phyloP scores from a whole-genome alignment of 495 filamentous ascomycete species.

The Hypoxylon crocopeplum region DNA sequence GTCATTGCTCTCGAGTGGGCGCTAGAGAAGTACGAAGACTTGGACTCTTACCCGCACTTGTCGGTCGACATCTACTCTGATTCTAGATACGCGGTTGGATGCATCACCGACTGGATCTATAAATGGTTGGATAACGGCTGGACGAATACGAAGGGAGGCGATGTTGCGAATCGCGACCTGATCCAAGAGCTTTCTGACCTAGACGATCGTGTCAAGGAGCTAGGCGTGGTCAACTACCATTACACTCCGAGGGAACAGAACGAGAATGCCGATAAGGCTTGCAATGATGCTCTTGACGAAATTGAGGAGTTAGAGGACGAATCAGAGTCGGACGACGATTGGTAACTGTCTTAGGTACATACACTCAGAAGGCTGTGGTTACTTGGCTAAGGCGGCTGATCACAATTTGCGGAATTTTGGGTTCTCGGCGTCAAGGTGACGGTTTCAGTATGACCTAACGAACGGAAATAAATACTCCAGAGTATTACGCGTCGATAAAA shows the following conservation, averaged over 20 bases:
- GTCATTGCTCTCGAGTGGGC: constrained; percentile 48
- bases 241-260: constrained; percentile 38
- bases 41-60: constrained; percentile 12
- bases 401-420: no score
- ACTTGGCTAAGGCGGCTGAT: no score
- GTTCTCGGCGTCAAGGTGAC: no score
- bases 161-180: constrained; percentile 46
- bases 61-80: constrained; percentile 41
- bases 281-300: constrained; percentile 30
- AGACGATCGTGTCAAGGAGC: constrained; percentile 28
- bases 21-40: constrained; percentile 32
- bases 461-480: no score
- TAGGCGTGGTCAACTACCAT: constrained; percentile 41
- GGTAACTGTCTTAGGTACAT: no score
- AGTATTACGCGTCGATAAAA: no score
- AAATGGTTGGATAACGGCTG: constrained; percentile 43
- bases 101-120: constrained; percentile 39
- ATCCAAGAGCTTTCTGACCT: constrained; percentile 43
- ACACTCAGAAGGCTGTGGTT: no score
- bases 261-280: constrained; percentile 24
- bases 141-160: constrained; percentile 28
- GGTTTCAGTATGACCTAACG: no score
- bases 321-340: no score
- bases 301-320: no score
- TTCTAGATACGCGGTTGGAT: constrained; percentile 41